phyloP scores from a whole-genome alignment of 768 basidiomycete genomes.

The Pulveroboletus ravenelii region DNA sequence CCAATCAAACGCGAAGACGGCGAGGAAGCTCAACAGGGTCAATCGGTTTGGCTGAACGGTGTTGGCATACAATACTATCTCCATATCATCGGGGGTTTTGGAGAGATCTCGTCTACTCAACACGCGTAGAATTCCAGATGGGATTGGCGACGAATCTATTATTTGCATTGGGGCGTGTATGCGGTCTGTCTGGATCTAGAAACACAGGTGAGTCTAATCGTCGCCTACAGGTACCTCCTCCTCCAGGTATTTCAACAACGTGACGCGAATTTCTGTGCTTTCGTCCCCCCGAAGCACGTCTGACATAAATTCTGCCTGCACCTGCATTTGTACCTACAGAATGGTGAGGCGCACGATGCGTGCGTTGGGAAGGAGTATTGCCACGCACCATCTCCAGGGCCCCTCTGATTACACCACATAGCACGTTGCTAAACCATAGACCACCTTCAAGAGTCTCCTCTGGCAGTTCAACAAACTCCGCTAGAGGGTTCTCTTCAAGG shows the following conservation, averaged over 20 bases:
- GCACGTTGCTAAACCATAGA: conserved; percentile 93
- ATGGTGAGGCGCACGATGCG: conserved; percentile 13
- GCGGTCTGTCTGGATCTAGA: conserved; percentile 5
- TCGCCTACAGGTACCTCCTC: conserved; percentile 94
- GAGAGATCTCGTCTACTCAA: conserved; percentile 2
- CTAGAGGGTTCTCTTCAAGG: conserved; percentile 92
- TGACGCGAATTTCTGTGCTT: conserved; percentile 88
- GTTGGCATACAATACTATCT: conserved; percentile 10
- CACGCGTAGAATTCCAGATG: neutral
- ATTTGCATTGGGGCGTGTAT: conserved; percentile 2
- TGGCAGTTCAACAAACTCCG: conserved; percentile 96
- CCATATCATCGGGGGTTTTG: neutral
- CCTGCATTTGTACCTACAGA: conserved; percentile 89
- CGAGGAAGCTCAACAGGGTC: conserved; percentile 84
- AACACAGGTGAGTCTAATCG: conserved; percentile 50
- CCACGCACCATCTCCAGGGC: conserved; percentile 88
- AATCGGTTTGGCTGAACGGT: conserved; percentile 49
- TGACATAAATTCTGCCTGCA: conserved; percentile 82
- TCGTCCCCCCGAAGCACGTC: conserved; percentile 93
- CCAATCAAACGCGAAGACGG: conserved; percentile 84
- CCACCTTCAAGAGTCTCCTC: conserved; percentile 90
- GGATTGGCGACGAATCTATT: neutral
- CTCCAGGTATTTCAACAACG: conserved; percentile 85
- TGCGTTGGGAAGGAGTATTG: neutral
- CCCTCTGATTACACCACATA: conserved; percentile 91